Evolutionary conservation across 148 eudicot genomes (phyloP), one percentile per base, ranked within the genome.

Genomic region (Camellia granthamiana): DNA sequence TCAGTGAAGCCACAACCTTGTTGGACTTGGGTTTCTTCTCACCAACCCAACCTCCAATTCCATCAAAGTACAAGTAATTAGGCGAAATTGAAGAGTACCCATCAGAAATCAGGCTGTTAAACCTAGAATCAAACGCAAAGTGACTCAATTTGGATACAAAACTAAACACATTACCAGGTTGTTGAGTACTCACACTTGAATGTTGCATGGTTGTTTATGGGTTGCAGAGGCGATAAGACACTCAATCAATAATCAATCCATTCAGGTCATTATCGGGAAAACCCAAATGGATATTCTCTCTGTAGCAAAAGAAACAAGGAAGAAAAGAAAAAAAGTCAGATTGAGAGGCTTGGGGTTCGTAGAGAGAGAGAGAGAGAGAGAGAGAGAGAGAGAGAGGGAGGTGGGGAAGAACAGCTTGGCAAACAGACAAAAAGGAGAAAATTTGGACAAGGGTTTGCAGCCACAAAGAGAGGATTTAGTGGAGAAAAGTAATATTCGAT

Each of bases 381-480:
- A n/a, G n/a, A 43, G 74, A 61, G 59, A 67, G 67, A 23, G n/a
- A 8, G 59, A 2, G 30, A 62, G 66, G 58, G 63, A 64, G 69
- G 16, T 61, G 56, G 69, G 54, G 19, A 59, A 69, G 78, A 63
- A 47, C 75, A 54, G 79, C 30, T 2, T 7, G 7, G 58, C 8
- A 51, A 66, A 49, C 7, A 10, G 74, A 43, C 41, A 60, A 63
- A 51, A 12, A n/a, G 58, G 11, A 58, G 86, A 51, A 14, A 68
- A 62, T 75, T 12, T 62, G 82, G 51, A 68, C 76, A 44, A 77
- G 79, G 80, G 43, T 81, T 83, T 78, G 82, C 49, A 82, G 76
- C 90, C 90, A 85, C 90, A 85, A 19, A 61, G 81, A 83, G 51
- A 77, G 86, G 90, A 85, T 88, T 88, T 73, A 77, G 78, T 43